These are phyloP conservation scores for Ganoderma lucidum DNA, from an alignment of 1,284 basidiomycete genomes.

Conservation along the genomic window DNA sequence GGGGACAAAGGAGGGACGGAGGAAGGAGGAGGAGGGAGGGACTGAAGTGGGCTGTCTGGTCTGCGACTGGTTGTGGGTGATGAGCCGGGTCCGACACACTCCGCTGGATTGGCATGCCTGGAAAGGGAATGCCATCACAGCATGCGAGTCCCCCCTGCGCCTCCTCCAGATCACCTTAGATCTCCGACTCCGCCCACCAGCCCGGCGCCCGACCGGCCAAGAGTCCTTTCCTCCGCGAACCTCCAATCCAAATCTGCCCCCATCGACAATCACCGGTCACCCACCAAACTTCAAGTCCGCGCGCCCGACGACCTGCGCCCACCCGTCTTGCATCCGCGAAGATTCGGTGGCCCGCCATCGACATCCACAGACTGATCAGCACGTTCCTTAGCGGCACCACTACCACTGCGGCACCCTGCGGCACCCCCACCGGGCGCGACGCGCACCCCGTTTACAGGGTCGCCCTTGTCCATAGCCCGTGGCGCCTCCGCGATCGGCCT, in stretches of 20 bases:
- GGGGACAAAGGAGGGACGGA: conserved; percentile 24
- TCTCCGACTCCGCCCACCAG: conserved; percentile 26
- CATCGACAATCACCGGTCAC: conserved; percentile 6
- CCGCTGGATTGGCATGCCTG: conserved; percentile 31
- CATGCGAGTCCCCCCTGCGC: conserved; percentile 9
- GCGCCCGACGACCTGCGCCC: not conserved
- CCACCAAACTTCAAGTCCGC: conserved; percentile 2
- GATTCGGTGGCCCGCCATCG: conserved; percentile 4
- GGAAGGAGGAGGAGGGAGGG: conserved; percentile 20
- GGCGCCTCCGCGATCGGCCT: not conserved
- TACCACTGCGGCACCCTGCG: no score
- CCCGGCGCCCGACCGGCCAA: not conserved
- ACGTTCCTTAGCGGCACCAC: not conserved
- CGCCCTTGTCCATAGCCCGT: conserved; percentile 3
- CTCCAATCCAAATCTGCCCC: conserved; percentile 14
- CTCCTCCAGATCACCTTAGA: conserved; percentile 32
- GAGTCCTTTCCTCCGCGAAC: conserved; percentile 30
- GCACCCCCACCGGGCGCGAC: not conserved
- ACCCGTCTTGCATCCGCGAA: conserved; percentile 25
- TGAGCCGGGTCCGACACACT: conserved; percentile 32
- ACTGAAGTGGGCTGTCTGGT: conserved; percentile 15
- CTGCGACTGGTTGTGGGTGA: conserved; percentile 5
- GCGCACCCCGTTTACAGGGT: not conserved
- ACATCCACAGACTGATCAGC: not conserved
- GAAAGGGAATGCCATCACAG: conserved; percentile 25